Evolutionary conservation across 768 basidiomycete genomes (phyloP), one percentile per base, ranked within the genome.

Genomic region (Cystobasidium onofrii): DNA sequence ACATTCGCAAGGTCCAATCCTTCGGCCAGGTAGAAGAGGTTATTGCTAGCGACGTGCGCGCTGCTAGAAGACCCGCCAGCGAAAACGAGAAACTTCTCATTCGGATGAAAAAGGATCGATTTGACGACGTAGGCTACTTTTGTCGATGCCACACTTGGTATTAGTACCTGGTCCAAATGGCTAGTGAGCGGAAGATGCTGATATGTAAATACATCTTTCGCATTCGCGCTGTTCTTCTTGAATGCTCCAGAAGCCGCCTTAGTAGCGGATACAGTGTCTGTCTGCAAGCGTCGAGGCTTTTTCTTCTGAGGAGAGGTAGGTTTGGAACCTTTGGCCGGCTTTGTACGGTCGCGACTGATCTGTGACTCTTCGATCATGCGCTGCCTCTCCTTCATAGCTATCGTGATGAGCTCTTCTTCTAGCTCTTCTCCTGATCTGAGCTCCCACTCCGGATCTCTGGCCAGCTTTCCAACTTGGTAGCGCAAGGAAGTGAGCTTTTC

Each of bases 1-100:
- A 71, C 36, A 39, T 71, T 39, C 12, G 72, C 60, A 20, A 44
- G 43, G n/a, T 73, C 62, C 7, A 73, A 39, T n/a, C 33, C 72
- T 64, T 73, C 64, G 20, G 62, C 72, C 9, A 73, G 33, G 43
- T 73, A 73, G 39, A 70, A 73, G 27, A 73, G 39, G 36, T 64
- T 64, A 33, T 63, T 63, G 41, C 29, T 66, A 29, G 63, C 34
- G 34, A 73, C 72, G 10, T 36, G 27, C 1, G 31, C 20, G 33
- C 29, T 69, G 29, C 64, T 73, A 1, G 60, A 64, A 9, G 72
- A 65, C 1, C 64, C 64, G n/a, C 62, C 60, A 70, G 72, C 33
- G 63, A 73, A 73, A 1, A 73, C 43, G 31, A 73, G 72, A 17
- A 73, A 70, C 66, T 73, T 73, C 25, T 73, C 72, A 1, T 73